Evolutionary conservation across 345 rosid genomes (phyloP), one percentile per base, ranked within the genome.

Genomic region (Kandelia obovata): DNA sequence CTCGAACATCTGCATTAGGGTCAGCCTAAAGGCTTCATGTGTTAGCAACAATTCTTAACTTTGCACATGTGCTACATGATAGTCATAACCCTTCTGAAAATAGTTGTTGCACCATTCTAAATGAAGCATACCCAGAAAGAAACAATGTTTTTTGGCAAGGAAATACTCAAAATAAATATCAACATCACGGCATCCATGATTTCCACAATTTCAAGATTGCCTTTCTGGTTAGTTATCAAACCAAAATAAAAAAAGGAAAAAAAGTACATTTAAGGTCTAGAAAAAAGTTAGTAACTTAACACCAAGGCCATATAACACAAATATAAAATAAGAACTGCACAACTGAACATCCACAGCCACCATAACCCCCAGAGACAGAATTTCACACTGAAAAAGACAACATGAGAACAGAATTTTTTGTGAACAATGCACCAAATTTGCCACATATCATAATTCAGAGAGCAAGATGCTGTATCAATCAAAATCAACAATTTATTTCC

Each of bases 1-100:
- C 99, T 67, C 98, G 96, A 83, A 95, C 99, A 88, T 95, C 99
- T 30, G 85, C 79, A 83, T 95, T 95, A 69, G 90, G 88, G 74
- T 95, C 99, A 75, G 96, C 99, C 99, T 95, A 87, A 77, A 67
- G 53, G 58, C 70, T 13, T 32, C 19, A 9, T 1, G 43, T 26
- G 57, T 67, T 62, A 61, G 58, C 62, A 21, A 37, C 11, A 31
- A 13, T 51, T 65, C 17, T 10, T 5, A 23, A 3, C 20, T 53
- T 16, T 10, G 34, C 10, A 25, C 16, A 56, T 43, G 16, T 43
- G 13, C 49, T 13, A 13, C 3, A 43, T 43, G 49, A 43, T 43
- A 13, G 5, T 43, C 49, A 43, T 2, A 43, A 15, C 19, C 49
- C 5, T 13, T 43, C 49, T 43, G 17, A 15, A 15, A 43, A 15